phyloP scores from a whole-genome alignment of 2,329 filamentous ascomycete species.

The Phyllosticta citribraziliensis region DNA sequence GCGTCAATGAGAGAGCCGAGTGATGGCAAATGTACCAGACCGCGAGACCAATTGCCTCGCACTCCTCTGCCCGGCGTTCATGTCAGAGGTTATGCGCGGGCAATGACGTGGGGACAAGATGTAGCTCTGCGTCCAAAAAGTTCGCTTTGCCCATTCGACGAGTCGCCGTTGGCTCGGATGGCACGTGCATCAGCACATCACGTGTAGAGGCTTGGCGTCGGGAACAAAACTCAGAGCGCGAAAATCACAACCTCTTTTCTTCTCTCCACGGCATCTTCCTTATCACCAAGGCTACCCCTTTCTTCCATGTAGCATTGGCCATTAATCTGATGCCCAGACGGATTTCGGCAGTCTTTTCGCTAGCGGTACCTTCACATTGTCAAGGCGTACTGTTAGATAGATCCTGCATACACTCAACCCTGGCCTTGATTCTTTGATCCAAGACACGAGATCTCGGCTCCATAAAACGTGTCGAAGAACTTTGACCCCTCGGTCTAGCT shows the following conservation, averaged over 20 bases:
- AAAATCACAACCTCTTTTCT: slow-evolving; percentile 13
- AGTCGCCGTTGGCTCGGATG: slow-evolving; percentile 7
- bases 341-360: slow-evolving; percentile 81
- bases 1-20: slow-evolving; percentile 6
- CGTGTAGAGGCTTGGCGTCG: slow-evolving; percentile 10
- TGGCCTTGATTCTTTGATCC: background rate
- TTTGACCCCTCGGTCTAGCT: no score
- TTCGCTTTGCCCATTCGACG: background rate
- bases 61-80: slow-evolving; percentile 37
- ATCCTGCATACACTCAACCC: slow-evolving; percentile 61
- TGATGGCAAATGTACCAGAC: slow-evolving; percentile 24
- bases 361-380: slow-evolving; percentile 77
- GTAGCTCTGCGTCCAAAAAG: slow-evolving; percentile 10
- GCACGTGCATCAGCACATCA: slow-evolving; percentile 18
- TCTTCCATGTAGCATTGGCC: slow-evolving; percentile 61
- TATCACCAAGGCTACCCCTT: slow-evolving; percentile 76
- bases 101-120: slow-evolving; percentile 7
- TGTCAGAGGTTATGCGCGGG: slow-evolving; percentile 14
- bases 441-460: no score
- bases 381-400: slow-evolving; percentile 97
- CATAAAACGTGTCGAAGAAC: no score
- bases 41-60: slow-evolving; percentile 33
- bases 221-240: slow-evolving; percentile 16
- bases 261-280: slow-evolving; percentile 65
- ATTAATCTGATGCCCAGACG: slow-evolving; percentile 83